Evolutionary conservation across 495 filamentous ascomycete species (phyloP).

Genomic region (Daldinia vernicosa): DNA sequence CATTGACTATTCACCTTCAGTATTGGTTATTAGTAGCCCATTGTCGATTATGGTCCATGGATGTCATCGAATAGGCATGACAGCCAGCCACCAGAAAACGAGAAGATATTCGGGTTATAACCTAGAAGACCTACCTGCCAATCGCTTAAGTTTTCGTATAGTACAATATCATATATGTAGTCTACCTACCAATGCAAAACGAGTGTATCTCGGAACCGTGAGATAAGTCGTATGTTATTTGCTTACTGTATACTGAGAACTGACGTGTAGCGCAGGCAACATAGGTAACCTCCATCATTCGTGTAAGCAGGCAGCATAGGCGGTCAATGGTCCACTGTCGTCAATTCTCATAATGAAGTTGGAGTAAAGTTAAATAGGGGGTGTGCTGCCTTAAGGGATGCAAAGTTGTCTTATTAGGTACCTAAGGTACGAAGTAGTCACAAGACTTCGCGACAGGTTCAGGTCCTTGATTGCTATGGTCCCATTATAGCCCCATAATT

Average conservation of each 20-base stretch:
- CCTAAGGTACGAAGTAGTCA: too few relatives aligned
- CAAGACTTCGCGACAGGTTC: constrained; percentile 36
- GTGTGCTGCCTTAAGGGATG: not conserved
- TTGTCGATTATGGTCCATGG: not conserved
- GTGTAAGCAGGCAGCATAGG: constrained; percentile 5
- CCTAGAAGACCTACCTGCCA: not conserved
- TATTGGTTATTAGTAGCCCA: not conserved
- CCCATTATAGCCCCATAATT: not conserved
- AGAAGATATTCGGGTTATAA: not conserved
- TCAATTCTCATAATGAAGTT: constrained; percentile 9
- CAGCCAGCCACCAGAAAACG: not conserved
- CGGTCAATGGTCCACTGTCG: not conserved
- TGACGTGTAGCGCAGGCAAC: not conserved
- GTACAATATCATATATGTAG: not conserved
- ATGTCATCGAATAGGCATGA: not conserved
- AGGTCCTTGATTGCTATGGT: not conserved
- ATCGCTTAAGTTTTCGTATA: not conserved
- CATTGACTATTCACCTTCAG: not conserved
- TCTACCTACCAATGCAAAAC: not conserved
- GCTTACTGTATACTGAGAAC: not conserved
- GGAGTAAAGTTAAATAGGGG: constrained; percentile 6
- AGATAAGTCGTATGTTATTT: not conserved
- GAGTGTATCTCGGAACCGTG: not conserved
- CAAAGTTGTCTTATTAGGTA: not conserved
- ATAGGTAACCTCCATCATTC: not conserved